Evolutionary conservation across 805 yeast species (phyloP), one percentile per base, ranked within the genome.

Genomic region (Yarrowia keelungensis): DNA sequence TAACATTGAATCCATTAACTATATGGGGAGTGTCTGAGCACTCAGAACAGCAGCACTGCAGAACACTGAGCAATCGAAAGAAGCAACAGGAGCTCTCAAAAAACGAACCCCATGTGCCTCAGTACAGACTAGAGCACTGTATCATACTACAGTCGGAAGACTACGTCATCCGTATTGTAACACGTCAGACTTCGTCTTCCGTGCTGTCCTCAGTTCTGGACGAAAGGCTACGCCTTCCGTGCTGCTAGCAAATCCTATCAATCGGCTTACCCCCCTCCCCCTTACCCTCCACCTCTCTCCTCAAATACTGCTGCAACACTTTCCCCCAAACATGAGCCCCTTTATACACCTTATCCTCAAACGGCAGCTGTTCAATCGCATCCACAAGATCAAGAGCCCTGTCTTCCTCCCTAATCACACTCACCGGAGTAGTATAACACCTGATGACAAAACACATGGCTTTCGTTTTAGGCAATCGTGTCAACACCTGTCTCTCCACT

Each of bases 401-500:
- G 26, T 84, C 82, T 71, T 83, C 86, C 3, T 76, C 78, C 71
- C 83, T 78, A 49, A 87, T 74, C 59, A 79, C 76, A 59, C 82
- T 75, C 72, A 87, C 70, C 42, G 89, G 87, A 16, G 85, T 81
- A 62, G 82, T 73, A 71, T 86, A 87, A 0, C 91, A 88, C 71
- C 88, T 80, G 65, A 87, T 82, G 2, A 85, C 79, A 79, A 87
- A 86, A 10, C 26, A 83, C 76, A 89, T 86, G 2, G 92, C 91
- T 53, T 80, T 73, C 0, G 89, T 78, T 74, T 82, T 86, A 46
- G 93, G 92, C 69, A 89, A 80, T 74, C 89, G 81, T 73, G 92
- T 81, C 69, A 89, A 79, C 0, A 92, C 87, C 76, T 89, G 93
- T 73, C 92, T 82, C 76, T 89, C 92, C 10, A 89, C 90, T 72